Percentiles rank a stretch among this genome's conserved stretches.
Evolutionary conservation across 148 eudicot species (phyloP).

Genomic region (Heliamphora exappendiculata): DNA sequence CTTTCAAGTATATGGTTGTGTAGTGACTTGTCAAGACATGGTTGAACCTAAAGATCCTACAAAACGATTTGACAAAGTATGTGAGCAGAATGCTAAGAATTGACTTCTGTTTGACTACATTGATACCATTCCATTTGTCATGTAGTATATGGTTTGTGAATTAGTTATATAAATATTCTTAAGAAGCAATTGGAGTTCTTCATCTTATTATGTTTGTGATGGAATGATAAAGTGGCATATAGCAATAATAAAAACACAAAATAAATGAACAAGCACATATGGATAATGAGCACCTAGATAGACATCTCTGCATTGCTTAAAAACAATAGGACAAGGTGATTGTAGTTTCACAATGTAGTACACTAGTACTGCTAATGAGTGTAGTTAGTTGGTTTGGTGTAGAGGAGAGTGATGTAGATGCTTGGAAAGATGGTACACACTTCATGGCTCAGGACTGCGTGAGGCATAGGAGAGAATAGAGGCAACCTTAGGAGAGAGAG

Average conservation of each 20-base stretch:
- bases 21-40: conserved; percentile 82
- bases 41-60: conserved; percentile 61
- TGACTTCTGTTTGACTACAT: background rate
- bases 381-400: too few relatives aligned
- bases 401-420: too few relatives aligned
- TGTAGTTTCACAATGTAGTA: background rate
- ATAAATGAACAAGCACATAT: background rate
- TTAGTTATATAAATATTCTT: conserved; percentile 1
- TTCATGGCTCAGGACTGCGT: too few relatives aligned
- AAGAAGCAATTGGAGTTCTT: background rate
- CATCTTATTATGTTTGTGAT: background rate
- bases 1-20: conserved; percentile 92
- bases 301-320: too few relatives aligned
- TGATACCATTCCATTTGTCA: background rate
- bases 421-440: too few relatives aligned
- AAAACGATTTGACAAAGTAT: conserved; percentile 60
- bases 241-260: conserved; percentile 3
- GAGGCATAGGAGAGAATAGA: too few relatives aligned
- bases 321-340: background rate
- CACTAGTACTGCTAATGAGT: background rate
- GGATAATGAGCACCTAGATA: background rate
- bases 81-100: conserved; percentile 11
- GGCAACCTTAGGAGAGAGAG: too few relatives aligned
- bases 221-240: background rate
- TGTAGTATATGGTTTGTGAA: background rate